phyloP scores from a whole-genome alignment of 2,329 filamentous ascomycete species.

The Fusarium sublunatum region DNA sequence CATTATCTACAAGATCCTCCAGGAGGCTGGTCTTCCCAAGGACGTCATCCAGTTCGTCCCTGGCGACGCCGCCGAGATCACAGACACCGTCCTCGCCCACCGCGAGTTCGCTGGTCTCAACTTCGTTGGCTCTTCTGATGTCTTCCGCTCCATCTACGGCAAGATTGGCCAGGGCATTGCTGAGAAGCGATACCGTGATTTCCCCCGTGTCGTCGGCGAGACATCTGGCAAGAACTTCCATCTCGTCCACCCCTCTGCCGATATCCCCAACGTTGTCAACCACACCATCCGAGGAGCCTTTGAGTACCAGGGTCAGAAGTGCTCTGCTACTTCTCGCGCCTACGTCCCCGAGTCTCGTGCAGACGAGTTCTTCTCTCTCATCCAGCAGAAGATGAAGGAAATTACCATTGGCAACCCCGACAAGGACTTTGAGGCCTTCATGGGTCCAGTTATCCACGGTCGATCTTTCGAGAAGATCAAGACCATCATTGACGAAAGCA shows the following conservation, averaged over 20 bases:
- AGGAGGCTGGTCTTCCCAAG: constrained; percentile 88
- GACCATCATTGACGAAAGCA: constrained; percentile 81
- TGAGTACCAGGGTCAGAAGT: constrained; percentile 93
- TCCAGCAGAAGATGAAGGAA: constrained; percentile 73
- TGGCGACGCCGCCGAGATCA: constrained; percentile 86
- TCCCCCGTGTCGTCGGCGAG: constrained; percentile 89
- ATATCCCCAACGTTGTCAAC: constrained; percentile 81
- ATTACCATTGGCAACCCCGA: constrained; percentile 77
- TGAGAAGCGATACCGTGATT: constrained; percentile 82
- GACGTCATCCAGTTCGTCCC: constrained; percentile 95
- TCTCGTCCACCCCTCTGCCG: constrained; percentile 79
- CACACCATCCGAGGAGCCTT: constrained; percentile 89
- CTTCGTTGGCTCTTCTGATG: constrained; percentile 91
- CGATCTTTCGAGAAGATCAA: constrained; percentile 83
- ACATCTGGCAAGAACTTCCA: constrained; percentile 97
- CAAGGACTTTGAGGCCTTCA: constrained; percentile 77
- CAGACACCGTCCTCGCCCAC: constrained; percentile 79
- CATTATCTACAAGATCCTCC: constrained; percentile 87
- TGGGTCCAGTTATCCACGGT: constrained; percentile 87
- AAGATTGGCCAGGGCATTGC: constrained; percentile 85
- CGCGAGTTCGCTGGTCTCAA: constrained; percentile 88
- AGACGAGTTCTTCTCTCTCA: constrained; percentile 73
- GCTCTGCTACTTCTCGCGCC: constrained; percentile 82
- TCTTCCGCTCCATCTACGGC: constrained; percentile 90
- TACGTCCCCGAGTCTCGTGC: constrained; percentile 84